Base-by-base conservation (phyloP, 257 asterid species). In the Cordia subcordata region DNA sequence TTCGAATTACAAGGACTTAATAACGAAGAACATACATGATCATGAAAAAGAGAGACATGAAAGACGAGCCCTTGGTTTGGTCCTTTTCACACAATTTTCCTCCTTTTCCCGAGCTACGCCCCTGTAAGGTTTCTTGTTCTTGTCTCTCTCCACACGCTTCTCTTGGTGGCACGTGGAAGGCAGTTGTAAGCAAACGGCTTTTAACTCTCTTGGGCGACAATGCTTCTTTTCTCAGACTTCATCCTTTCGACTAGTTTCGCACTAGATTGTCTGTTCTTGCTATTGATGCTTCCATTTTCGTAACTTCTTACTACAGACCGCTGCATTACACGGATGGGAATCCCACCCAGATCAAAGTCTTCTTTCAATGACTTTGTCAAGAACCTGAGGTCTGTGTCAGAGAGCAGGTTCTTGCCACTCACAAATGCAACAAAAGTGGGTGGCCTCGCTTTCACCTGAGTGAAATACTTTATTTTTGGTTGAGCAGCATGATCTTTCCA, bases 371-470 rank as follows among this genome's bases (percentile, higher is more conserved):
- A 86, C 70, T 69, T 89, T 0, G 86, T 89, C 58, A 93, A 72
- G 87, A 93, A 93, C 81, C 99, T 77, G 57, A 93, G 19, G 63
- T 81, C 96, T 3, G 95, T 77, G 10, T 93, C 95, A 0, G 94
- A 72, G 44, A 93, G 87, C 68, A 68, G 79, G 19, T 57, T 73
- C 64, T 85, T 86, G 39, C 94, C 85, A 10, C 86, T 89, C 69
- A 89, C 75, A 49, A 93, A 93, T 14, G 97, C 97, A 19, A 89
- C 87, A 51, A 89, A 89, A 39, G 97, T 93, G n/a, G 99, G 99
- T 11, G 95, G 97, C 22, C 99, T 83, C 15, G 97, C 97, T 82
- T 89, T 93, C 67, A 89, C 97, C 66, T 93, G 99, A 49, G 97
- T 86, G 81, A 93, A 93, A 63, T 93, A 93, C 54, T 89, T 89